A percentile compares a stretch with the other conserved stretches of the same genome.
These are phyloP conservation scores for Urostyla sp. DNA, from an alignment of 73 alveolate species.

Conservation along the genomic window DNA sequence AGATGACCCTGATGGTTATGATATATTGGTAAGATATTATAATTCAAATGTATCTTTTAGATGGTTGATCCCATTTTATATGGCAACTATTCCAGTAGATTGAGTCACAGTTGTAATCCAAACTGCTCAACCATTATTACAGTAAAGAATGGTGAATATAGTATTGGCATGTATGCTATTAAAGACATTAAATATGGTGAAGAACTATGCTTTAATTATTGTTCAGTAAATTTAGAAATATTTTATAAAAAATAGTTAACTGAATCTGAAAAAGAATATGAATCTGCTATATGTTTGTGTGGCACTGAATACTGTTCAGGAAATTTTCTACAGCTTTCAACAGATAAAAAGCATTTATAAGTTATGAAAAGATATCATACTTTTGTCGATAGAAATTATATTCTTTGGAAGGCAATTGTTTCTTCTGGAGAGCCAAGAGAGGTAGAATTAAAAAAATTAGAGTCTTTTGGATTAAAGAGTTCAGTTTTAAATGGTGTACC, in stretches of 20 bases:
- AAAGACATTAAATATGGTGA: constrained; percentile 94
- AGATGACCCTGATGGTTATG: constrained; percentile 97
- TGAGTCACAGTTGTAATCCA: constrained; percentile 97
- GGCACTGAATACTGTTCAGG: constrained; percentile 90
- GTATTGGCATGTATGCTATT: constrained; percentile 97
- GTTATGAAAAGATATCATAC: constrained; percentile 89
- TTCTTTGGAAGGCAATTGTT: constrained; percentile 83
- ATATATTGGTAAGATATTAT: too few relatives aligned
- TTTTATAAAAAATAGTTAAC: too few relatives aligned
- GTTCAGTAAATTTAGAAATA: too few relatives aligned
- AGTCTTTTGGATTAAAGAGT: constrained; percentile 79
- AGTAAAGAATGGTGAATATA: constrained; percentile 91
- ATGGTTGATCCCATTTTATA: constrained; percentile 95
- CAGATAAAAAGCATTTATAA: constrained; percentile 80
- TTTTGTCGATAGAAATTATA: constrained; percentile 91
- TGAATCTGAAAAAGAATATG: constrained; percentile 95
- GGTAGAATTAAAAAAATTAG: constrained; percentile 72
- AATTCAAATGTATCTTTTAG: too few relatives aligned
- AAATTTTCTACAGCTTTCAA: constrained; percentile 76
- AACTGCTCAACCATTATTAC: constrained; percentile 96
- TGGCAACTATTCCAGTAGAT: constrained; percentile 94
- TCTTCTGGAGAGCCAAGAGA: constrained; percentile 70
- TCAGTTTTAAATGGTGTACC: constrained; percentile 89
- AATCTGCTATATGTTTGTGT: constrained; percentile 95
- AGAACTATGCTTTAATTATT: constrained; percentile 97